Percentiles rank a stretch among this genome's conserved stretches.
These are phyloP conservation scores for Eudorina sp. DNA, from an alignment of 139 green algal genomes.

Conservation along the genomic window DNA sequence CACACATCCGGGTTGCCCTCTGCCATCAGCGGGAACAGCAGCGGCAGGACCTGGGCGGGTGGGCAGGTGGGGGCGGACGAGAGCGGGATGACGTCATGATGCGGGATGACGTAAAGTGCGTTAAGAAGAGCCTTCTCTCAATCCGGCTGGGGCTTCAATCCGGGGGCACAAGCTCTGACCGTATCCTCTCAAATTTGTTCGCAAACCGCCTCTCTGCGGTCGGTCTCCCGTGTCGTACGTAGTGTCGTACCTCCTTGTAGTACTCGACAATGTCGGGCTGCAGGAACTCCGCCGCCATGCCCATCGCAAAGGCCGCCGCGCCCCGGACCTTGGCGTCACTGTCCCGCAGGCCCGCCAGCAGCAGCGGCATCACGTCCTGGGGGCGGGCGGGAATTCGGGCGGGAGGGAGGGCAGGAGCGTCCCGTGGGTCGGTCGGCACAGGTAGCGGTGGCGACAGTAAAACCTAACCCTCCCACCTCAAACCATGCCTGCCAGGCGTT, in stretches of 20 bases:
- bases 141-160: too few species aligned
- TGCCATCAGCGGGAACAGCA: conserved; percentile 61
- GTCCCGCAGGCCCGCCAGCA: conserved; percentile 67
- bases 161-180: too few species aligned
- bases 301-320: conserved; percentile 77
- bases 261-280: conserved; percentile 76
- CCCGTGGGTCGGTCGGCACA: not conserved
- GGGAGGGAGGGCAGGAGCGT: not conserved
- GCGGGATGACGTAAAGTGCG: too few species aligned
- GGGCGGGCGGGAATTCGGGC: not conserved
- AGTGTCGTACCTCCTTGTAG: conserved; percentile 59
- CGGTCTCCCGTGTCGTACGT: not conserved
- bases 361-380: conserved; percentile 66
- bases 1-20: conserved; percentile 54
- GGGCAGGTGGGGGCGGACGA: too few species aligned
- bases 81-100: too few species aligned
- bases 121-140: too few species aligned
- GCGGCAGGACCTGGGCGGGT: conserved; percentile 67
- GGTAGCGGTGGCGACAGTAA: too few species aligned
- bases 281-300: conserved; percentile 81
- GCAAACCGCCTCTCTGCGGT: too few species aligned
- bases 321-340: conserved; percentile 64
- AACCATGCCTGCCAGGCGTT: too few species aligned
- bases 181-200: too few species aligned
- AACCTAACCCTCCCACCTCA: not conserved